Percentiles rank a stretch among this genome's conserved stretches.
phyloP scores from a whole-genome alignment of 768 basidiomycete species.

The Leccinum olivaceopallidum region DNA sequence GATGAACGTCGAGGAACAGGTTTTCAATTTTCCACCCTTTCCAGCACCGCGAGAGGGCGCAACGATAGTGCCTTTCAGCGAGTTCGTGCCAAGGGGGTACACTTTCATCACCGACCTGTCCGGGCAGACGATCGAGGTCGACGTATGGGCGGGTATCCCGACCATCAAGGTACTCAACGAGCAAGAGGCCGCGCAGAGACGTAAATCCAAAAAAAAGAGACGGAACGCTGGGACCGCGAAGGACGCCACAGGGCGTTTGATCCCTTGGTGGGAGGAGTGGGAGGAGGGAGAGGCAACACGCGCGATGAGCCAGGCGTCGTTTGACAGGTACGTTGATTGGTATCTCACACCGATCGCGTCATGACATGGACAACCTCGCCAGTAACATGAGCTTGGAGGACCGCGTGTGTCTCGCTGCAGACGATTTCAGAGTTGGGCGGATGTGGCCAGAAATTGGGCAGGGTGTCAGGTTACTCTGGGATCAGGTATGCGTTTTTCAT shows the following conservation, averaged over 20 bases:
- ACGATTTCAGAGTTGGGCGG: too few relatives aligned
- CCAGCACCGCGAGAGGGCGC: slow-evolving; percentile 42
- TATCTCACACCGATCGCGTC: neutral
- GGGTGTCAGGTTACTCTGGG: too few relatives aligned
- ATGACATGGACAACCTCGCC: neutral
- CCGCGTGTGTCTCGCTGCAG: too few relatives aligned
- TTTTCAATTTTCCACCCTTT: slow-evolving; percentile 47
- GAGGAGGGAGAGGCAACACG: slow-evolving; percentile 28
- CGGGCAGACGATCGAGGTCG: slow-evolving; percentile 28
- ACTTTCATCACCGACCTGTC: slow-evolving; percentile 1
- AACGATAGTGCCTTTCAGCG: slow-evolving; percentile 42
- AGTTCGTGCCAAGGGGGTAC: slow-evolving; percentile 36
- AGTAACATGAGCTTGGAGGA: too few relatives aligned
- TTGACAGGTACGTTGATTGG: slow-evolving; percentile 30
- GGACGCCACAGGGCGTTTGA: slow-evolving; percentile 21
- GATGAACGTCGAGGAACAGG: neutral
- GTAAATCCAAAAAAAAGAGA: slow-evolving; percentile 14
- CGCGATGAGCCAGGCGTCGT: slow-evolving; percentile 15
- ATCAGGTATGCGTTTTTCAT: too few relatives aligned
- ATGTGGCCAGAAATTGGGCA: too few relatives aligned
- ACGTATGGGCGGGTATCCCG: slow-evolving; percentile 21
- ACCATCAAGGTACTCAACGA: slow-evolving; percentile 31
- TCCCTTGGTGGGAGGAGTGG: slow-evolving; percentile 38
- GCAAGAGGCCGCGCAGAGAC: slow-evolving; percentile 18
- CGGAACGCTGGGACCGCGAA: slow-evolving; percentile 23